Conservation (phyloP, 169 alveolate species). For the Plasmodium inui region DNA sequence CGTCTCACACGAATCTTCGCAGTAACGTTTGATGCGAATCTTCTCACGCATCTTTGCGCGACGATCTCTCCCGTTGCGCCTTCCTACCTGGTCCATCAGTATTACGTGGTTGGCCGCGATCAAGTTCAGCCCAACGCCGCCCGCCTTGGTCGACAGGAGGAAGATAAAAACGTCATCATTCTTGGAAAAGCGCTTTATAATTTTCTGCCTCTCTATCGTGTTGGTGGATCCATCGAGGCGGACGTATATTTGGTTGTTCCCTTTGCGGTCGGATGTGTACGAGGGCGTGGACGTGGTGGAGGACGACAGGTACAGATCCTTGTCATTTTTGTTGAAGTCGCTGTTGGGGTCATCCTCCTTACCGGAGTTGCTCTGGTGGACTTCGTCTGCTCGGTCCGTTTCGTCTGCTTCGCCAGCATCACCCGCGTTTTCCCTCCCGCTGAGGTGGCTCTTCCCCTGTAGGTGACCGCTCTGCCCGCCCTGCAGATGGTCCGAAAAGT, state of each 20-base stretch:
- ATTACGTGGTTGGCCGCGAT: constrained; percentile 98
- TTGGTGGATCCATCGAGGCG: constrained; percentile 97
- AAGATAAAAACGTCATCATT: constrained; percentile 92
- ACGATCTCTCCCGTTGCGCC: background rate
- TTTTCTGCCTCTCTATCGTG: constrained; percentile 92
- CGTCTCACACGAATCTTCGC: too few species aligned
- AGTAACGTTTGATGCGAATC: too few species aligned
- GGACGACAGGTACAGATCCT: background rate
- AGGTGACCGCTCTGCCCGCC: background rate
- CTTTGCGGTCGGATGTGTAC: background rate
- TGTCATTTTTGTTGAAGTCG: constrained; percentile 15
- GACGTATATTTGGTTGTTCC: constrained; percentile 76
- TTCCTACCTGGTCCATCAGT: constrained; percentile 91
- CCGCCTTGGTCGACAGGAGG: constrained; percentile 97
- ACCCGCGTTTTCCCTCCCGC: background rate
- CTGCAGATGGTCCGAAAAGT: constrained; percentile 15
- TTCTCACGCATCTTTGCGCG: too few species aligned
- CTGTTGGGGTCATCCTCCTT: background rate
- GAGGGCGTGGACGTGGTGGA: constrained; percentile 27
- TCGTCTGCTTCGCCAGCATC: background rate
- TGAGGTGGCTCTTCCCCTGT: background rate
- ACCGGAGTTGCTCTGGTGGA: background rate
- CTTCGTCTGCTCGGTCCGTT: background rate
- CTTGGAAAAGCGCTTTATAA: constrained; percentile 86
- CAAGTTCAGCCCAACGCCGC: constrained; percentile 98